Evolutionary conservation across 495 filamentous ascomycete species (phyloP).

Genomic region (Hypoxylon lenormandii): DNA sequence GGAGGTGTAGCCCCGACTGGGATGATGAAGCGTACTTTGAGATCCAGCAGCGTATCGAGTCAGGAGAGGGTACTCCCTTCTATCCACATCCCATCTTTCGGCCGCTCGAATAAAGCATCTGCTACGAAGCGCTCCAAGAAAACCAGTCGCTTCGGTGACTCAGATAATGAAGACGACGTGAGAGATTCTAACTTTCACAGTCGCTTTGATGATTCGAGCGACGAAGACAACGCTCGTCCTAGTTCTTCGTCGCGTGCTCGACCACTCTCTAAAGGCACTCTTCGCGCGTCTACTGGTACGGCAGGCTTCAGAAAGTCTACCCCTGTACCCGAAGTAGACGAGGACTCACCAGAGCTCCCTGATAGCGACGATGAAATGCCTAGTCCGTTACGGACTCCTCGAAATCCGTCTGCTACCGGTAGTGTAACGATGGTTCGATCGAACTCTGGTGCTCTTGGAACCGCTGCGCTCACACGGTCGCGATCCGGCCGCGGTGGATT

Average conservation of each 20-base stretch:
- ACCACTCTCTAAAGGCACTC: conserved; percentile 34
- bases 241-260: conserved; percentile 24
- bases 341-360: conserved; percentile 54
- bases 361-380: conserved; percentile 48
- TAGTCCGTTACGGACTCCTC: conserved; percentile 43
- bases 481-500: conserved; percentile 55
- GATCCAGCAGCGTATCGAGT: conserved; percentile 43
- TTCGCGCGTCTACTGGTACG: conserved; percentile 31
- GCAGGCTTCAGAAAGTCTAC: conserved; percentile 42
- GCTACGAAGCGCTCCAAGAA: conserved; percentile 35
- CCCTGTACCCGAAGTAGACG: conserved; percentile 51
- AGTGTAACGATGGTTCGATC: conserved; percentile 15
- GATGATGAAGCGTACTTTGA: conserved; percentile 41
- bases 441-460: conserved; percentile 47
- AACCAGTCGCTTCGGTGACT: conserved; percentile 71
- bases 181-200: conserved; percentile 66
- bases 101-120: conserved; percentile 35
- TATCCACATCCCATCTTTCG: conserved; percentile 48
- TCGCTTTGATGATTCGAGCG: conserved; percentile 85
- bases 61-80: conserved; percentile 42
- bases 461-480: conserved; percentile 43
- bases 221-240: conserved; percentile 67
- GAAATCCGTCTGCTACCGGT: not conserved
- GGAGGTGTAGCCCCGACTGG: conserved; percentile 13
- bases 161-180: conserved; percentile 76